Percentiles rank a stretch among this genome's conserved stretches.
These are phyloP conservation scores for Alnus glutinosa DNA, from an alignment of 306 rosid species.

Conservation along the genomic window DNA sequence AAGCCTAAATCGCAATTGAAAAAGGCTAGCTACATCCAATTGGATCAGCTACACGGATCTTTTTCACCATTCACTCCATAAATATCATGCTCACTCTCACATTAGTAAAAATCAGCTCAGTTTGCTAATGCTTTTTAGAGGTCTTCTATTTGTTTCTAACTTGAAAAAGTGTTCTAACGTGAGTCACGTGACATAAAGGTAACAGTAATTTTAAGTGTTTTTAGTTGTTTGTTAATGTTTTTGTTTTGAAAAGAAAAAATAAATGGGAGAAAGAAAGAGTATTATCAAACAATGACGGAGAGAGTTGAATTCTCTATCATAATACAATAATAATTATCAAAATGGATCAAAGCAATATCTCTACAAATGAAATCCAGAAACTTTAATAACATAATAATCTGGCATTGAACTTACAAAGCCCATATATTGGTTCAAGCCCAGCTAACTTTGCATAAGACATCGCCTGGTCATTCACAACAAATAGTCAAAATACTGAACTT, in stretches of 20 bases:
- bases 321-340: not conserved
- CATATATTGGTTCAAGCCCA: slow-evolving; percentile 89
- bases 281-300: too few species aligned
- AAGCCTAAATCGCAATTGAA: not conserved
- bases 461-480: slow-evolving; percentile 55
- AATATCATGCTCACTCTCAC: not conserved
- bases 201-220: too few species aligned
- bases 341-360: not conserved
- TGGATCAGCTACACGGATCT: not conserved
- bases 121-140: too few species aligned
- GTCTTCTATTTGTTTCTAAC: too few species aligned
- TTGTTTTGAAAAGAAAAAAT: too few species aligned
- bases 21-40: not conserved
- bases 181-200: too few species aligned
- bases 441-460: slow-evolving; percentile 98
- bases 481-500: slow-evolving; percentile 14
- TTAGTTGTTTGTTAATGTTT: too few species aligned
- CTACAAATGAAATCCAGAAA: not conserved
- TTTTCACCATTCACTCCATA: not conserved
- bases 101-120: not conserved
- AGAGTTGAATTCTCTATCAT: not conserved
- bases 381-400: slow-evolving; percentile 8
- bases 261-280: too few species aligned
- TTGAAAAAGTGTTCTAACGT: too few species aligned
- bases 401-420: slow-evolving; percentile 79